A percentile compares a stretch with the other conserved stretches of the same genome.
phyloP scores from a whole-genome alignment of 352 stramenopile species.

The Phytophthora gonapodyides region DNA sequence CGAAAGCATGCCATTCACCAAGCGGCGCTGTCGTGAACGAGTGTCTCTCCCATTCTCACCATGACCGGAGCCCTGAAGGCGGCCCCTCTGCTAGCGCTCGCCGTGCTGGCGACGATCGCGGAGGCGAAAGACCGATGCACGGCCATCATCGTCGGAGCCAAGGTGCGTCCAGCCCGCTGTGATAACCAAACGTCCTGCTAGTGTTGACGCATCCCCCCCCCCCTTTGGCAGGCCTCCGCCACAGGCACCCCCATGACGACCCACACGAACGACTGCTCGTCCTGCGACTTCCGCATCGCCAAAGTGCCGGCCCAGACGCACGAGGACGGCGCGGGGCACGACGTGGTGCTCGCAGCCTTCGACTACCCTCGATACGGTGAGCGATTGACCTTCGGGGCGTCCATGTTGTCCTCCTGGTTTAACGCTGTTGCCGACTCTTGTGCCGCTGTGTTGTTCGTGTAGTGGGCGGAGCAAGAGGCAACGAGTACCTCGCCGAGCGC shows the following conservation, averaged over 20 bases:
- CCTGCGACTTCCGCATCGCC: constrained; percentile 81
- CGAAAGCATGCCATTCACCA: constrained; percentile 2
- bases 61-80: constrained; percentile 17
- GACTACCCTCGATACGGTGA: constrained; percentile 82
- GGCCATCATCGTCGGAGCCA: constrained; percentile 76
- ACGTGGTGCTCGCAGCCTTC: constrained; percentile 59
- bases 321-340: constrained; percentile 43
- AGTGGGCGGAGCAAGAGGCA: constrained; percentile 69
- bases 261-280: constrained; percentile 85
- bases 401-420: not conserved
- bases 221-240: constrained; percentile 59
- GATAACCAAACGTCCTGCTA: not conserved
- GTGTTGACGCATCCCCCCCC: constrained; percentile 14
- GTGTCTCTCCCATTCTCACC: constrained; percentile 8
- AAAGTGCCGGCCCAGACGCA: constrained; percentile 74
- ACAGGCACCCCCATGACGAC: constrained; percentile 78
- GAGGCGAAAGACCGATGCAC: constrained; percentile 71
- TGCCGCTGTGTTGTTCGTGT: not conserved
- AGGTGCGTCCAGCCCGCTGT: constrained; percentile 35
- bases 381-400: too few relatives aligned
- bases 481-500: constrained; percentile 64
- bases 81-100: constrained; percentile 24
- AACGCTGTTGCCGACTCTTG: constrained; percentile 7
- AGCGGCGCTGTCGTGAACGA: not conserved
- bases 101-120: constrained; percentile 11